phyloP scores from a whole-genome alignment of 2,329 filamentous ascomycete species.

The Alternaria burnsii region DNA sequence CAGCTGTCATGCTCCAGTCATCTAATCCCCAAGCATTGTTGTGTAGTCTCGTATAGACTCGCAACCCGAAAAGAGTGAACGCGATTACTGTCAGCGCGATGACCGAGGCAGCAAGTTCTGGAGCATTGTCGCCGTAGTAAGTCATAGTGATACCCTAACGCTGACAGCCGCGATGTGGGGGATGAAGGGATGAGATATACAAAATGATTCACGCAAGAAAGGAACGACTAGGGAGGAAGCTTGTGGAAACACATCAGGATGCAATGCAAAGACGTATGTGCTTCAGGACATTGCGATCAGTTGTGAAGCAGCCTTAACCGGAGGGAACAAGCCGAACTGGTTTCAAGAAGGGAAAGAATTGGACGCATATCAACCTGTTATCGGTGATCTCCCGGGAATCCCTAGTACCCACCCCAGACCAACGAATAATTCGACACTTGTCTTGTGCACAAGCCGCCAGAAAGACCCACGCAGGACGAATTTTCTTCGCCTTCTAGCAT shows the following conservation, averaged over 20 bases:
- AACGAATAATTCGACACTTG: constrained; percentile 8
- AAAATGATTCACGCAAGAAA: background rate
- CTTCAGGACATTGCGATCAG: background rate
- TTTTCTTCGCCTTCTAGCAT: constrained; percentile 11
- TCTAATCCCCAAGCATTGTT: constrained; percentile 17
- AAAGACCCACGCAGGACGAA: constrained; percentile 9
- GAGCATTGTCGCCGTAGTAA: constrained; percentile 15
- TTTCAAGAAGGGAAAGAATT: constrained; percentile 8
- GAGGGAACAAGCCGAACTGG: constrained; percentile 1
- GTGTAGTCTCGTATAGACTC: constrained; percentile 16
- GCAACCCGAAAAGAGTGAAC: constrained; percentile 10
- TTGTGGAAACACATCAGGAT: background rate
- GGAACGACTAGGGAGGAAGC: background rate
- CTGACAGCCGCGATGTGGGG: background rate
- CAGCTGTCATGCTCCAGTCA: constrained; percentile 17
- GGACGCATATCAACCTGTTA: constrained; percentile 5
- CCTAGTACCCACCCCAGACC: constrained; percentile 6
- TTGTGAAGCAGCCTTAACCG: background rate
- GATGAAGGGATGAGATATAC: background rate
- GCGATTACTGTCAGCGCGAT: constrained; percentile 12
- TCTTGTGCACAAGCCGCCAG: constrained; percentile 1
- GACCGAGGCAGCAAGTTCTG: constrained; percentile 11
- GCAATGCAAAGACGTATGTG: background rate
- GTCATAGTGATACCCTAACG: constrained; percentile 8
- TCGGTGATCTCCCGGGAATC: constrained; percentile 10